Conservation (phyloP, 129 eudicot genomes). For the Cynara cardunculus region DNA sequence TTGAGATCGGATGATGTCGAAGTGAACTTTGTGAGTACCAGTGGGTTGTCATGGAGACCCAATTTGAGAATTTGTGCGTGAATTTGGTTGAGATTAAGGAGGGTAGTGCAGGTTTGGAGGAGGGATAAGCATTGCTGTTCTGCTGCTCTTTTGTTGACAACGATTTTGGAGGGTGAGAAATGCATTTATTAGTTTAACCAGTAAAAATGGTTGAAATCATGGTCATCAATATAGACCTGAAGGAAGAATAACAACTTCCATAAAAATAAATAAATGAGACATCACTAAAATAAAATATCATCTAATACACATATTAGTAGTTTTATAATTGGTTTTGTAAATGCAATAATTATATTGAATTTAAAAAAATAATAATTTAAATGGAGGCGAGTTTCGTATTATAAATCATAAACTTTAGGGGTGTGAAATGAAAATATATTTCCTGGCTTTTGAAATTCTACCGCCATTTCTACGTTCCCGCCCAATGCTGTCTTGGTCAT, state of each 20-base stretch:
- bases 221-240: not conserved
- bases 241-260: too few species aligned
- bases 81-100: slow-evolving; percentile 50
- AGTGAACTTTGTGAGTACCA: slow-evolving; percentile 77
- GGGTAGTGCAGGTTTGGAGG: slow-evolving; percentile 59
- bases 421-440: not conserved
- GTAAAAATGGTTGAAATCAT: not conserved
- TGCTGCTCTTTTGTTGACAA: slow-evolving; percentile 45
- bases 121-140: slow-evolving; percentile 62
- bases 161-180: slow-evolving; percentile 34
- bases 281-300: too few species aligned
- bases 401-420: not conserved
- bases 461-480: slow-evolving; percentile 22
- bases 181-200: slow-evolving; percentile 20
- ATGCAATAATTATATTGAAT: too few species aligned
- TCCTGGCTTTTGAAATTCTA: not conserved
- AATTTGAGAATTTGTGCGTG: slow-evolving; percentile 58
- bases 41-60: slow-evolving; percentile 65
- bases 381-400: too few species aligned
- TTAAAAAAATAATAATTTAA: too few species aligned
- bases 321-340: too few species aligned
- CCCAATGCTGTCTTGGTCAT: not conserved
- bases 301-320: too few species aligned
- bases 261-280: too few species aligned
- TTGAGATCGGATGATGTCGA: slow-evolving; percentile 52